These are phyloP conservation scores for Pyricularia grisea DNA, from an alignment of 2,329 filamentous ascomycete species.

Conservation along the genomic window DNA sequence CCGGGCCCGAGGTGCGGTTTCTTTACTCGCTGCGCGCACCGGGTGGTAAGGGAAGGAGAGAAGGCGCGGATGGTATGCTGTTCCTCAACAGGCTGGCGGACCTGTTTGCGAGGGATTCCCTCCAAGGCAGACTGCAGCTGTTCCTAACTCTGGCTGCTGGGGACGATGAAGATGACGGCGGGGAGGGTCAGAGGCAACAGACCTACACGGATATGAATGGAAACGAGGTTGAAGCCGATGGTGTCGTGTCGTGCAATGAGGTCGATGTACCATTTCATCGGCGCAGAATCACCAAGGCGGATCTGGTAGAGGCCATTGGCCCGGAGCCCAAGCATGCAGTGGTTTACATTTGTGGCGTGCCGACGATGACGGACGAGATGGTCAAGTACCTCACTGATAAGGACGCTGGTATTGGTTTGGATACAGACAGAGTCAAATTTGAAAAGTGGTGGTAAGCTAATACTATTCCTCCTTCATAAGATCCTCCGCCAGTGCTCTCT, in stretches of 20 bases:
- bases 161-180: not conserved
- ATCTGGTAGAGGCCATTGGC: conserved; percentile 31
- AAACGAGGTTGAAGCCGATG: conserved; percentile 7
- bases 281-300: conserved; percentile 31
- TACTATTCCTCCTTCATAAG: not conserved
- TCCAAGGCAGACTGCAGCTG: conserved; percentile 32
- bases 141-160: conserved; percentile 29
- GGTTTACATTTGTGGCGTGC: conserved; percentile 61
- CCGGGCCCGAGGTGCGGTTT: conserved; percentile 39
- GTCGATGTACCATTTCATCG: conserved; percentile 19
- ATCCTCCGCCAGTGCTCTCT: not conserved
- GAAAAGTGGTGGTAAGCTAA: conserved; percentile 29
- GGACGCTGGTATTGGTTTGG: conserved; percentile 14
- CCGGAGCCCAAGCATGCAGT: conserved; percentile 30
- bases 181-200: not conserved
- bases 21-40: conserved; percentile 48
- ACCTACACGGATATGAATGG: conserved; percentile 7
- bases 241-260: conserved; percentile 11
- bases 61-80: conserved; percentile 25
- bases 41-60: conserved; percentile 11
- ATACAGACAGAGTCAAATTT: conserved; percentile 18
- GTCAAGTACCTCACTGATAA: conserved; percentile 34
- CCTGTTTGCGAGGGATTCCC: conserved; percentile 26
- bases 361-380: conserved; percentile 59
- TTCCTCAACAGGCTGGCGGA: conserved; percentile 39